These are phyloP conservation scores for Castanospermum australe DNA, from an alignment of 306 rosid genomes.

Conservation along the genomic window DNA sequence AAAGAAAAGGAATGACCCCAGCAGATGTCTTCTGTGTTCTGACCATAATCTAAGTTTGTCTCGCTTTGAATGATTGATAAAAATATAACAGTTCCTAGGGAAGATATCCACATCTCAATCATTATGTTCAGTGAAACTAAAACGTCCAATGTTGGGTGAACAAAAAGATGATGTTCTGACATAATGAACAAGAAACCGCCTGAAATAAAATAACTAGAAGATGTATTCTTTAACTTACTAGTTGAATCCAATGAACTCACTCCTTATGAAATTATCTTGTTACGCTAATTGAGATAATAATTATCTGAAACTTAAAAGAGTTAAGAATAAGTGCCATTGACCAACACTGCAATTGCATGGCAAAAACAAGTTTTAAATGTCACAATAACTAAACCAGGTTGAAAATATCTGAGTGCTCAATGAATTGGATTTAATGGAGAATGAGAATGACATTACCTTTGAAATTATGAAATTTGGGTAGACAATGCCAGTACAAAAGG, in stretches of 20 bases:
- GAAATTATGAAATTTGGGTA: background rate
- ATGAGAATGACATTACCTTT: background rate
- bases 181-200: background rate
- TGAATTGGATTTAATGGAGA: background rate
- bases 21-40: background rate
- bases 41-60: background rate
- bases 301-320: slow-evolving; percentile 7
- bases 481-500: background rate
- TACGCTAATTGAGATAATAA: background rate
- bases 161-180: background rate
- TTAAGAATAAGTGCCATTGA: background rate
- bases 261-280: background rate
- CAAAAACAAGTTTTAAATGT: background rate
- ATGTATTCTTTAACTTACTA: background rate
- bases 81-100: background rate
- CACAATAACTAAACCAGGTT: background rate
- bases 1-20: background rate
- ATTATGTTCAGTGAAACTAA: background rate
- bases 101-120: background rate
- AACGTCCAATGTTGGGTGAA: background rate
- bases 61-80: background rate
- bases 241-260: background rate
- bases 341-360: background rate
- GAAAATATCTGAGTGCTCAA: slow-evolving; percentile 9
- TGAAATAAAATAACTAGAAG: background rate